Conservation (phyloP, 345 rosid species). For the Arabis hirsuta region DNA sequence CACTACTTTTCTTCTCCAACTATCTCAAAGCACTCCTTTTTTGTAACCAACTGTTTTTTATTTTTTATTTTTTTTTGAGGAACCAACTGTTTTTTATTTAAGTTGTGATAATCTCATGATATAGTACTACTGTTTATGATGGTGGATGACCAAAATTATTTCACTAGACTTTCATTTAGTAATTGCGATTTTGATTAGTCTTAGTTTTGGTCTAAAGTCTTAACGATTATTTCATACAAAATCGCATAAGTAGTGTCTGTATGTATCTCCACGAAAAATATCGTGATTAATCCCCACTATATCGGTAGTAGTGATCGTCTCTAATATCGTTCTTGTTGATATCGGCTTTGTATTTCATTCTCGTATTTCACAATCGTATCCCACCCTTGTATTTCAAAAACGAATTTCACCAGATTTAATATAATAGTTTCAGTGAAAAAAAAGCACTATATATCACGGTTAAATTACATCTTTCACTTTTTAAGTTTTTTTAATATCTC, state of each 20-base stretch:
- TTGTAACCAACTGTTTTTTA: not conserved
- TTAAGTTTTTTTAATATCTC: not conserved
- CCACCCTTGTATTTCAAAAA: no score
- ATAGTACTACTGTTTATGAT: not conserved
- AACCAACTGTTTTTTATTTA: not conserved
- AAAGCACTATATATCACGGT: not conserved
- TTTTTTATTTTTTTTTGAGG: no score
- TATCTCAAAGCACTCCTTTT: slow-evolving; percentile 33
- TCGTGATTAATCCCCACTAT: not conserved
- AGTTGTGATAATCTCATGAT: slow-evolving; percentile 20
- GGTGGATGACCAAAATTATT: not conserved
- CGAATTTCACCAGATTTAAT: no score
- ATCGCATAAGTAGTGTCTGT: not conserved
- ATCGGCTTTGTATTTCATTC: no score
- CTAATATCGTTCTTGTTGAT: no score
- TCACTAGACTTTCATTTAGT: not conserved
- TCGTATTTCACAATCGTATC: no score
- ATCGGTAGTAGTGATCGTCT: no score
- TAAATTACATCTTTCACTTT: not conserved
- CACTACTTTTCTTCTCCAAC: slow-evolving; percentile 24
- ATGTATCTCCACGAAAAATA: no score
- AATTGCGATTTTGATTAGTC: not conserved
- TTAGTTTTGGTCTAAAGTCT: not conserved
- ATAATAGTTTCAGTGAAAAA: no score
- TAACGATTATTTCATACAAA: not conserved